phyloP scores from a whole-genome alignment of 2,329 filamentous ascomycete species.

The Cercospora nicotianae region DNA sequence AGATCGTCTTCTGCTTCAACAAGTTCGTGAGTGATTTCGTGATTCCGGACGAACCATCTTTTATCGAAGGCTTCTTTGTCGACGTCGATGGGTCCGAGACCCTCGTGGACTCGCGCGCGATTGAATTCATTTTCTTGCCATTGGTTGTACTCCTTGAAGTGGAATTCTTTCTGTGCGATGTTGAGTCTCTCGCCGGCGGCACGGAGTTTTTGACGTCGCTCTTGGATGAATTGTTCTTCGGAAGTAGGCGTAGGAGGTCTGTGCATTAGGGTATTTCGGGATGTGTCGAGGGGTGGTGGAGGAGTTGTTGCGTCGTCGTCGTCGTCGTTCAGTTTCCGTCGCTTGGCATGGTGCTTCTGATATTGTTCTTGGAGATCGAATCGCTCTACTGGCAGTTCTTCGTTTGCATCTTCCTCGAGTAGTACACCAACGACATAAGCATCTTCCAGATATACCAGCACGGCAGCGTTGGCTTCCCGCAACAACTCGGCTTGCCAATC shows the following conservation, averaged over 20 bases:
- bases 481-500: too few relatives aligned
- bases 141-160: background rate
- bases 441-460: slow-evolving; percentile 9
- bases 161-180: background rate
- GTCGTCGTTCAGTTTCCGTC: too few relatives aligned
- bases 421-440: too few relatives aligned
- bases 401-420: too few relatives aligned
- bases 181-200: background rate
- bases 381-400: slow-evolving; percentile 8
- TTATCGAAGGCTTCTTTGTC: slow-evolving; percentile 6
- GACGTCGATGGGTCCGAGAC: background rate
- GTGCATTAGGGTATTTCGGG: background rate
- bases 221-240: background rate
- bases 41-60: slow-evolving; percentile 7
- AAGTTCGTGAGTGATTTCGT: slow-evolving; percentile 11
- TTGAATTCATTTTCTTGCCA: background rate
- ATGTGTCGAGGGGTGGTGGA: slow-evolving; percentile 5
- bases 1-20: slow-evolving; percentile 9
- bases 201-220: background rate
- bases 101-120: background rate
- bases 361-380: slow-evolving; percentile 15
- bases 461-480: too few relatives aligned
- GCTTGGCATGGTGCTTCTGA: too few relatives aligned
- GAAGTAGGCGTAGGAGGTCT: background rate
- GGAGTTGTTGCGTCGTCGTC: background rate